A percentile compares a stretch with the other conserved stretches of the same genome.
phyloP scores from a whole-genome alignment of 2,329 filamentous ascomycete genomes.

The Bipolaris bicolor region DNA sequence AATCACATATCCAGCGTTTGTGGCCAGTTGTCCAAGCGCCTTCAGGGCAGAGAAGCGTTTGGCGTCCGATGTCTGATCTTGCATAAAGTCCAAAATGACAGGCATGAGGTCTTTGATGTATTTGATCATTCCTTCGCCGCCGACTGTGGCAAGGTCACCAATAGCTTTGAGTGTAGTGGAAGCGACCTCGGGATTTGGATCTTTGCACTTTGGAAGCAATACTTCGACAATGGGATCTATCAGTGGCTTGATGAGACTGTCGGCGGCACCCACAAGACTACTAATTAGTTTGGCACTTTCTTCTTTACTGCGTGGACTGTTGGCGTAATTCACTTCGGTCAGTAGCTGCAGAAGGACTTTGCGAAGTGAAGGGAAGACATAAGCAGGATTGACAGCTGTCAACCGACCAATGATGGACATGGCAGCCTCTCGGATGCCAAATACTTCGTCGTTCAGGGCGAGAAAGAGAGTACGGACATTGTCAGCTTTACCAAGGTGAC shows the following conservation, averaged over 20 bases:
- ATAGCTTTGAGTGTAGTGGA: constrained; percentile 95
- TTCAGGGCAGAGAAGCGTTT: constrained; percentile 92
- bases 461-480: constrained; percentile 96
- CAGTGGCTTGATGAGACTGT: constrained; percentile 91
- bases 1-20: constrained; percentile 97
- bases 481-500: constrained; percentile 94
- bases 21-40: constrained; percentile 88
- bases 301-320: constrained; percentile 91
- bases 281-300: constrained; percentile 94
- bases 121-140: constrained; percentile 88
- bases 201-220: constrained; percentile 88
- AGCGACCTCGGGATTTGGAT: constrained; percentile 84
- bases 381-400: constrained; percentile 90
- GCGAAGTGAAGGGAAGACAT: constrained; percentile 92
- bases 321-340: constrained; percentile 95
- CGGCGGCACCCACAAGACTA: constrained; percentile 89
- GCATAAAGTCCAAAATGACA: constrained; percentile 89
- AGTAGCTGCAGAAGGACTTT: constrained; percentile 96
- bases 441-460: constrained; percentile 92
- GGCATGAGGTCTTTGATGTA: constrained; percentile 95
- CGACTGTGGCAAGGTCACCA: constrained; percentile 90
- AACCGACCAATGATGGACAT: constrained; percentile 96
- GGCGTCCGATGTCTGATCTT: constrained; percentile 87
- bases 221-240: constrained; percentile 96
- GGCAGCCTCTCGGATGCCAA: constrained; percentile 88